phyloP scores from a whole-genome alignment of 2,329 filamentous ascomycete species.

The Chrysoporthe austroafricana region DNA sequence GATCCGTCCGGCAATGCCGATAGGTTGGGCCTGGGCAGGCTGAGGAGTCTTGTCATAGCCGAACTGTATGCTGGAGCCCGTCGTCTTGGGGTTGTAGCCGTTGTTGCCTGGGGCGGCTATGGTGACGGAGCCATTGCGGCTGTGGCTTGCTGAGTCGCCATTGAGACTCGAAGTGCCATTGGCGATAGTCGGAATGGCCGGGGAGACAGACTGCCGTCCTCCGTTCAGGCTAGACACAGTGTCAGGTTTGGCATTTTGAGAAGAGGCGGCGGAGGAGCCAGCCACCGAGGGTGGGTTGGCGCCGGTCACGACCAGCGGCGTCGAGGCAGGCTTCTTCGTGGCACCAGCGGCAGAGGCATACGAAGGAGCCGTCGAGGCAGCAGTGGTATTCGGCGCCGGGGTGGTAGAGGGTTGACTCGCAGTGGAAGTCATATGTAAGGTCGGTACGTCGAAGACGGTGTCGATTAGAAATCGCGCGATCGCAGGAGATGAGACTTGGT shows the following conservation, averaged over 20 bases:
- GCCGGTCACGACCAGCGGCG: conserved; percentile 64
- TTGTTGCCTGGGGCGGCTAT: conserved; percentile 83
- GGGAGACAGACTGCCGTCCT: conserved; percentile 74
- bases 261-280: conserved; percentile 55
- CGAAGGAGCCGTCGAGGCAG: conserved; percentile 59
- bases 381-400: conserved; percentile 60
- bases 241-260: conserved; percentile 66
- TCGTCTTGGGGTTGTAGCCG: conserved; percentile 66
- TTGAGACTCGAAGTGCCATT: conserved; percentile 69
- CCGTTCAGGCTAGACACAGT: conserved; percentile 78
- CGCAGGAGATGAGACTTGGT: conserved; percentile 7
- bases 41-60: conserved; percentile 77
- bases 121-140: conserved; percentile 85
- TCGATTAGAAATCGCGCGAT: conserved; percentile 25
- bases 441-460: conserved; percentile 28
- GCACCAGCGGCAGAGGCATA: conserved; percentile 70
- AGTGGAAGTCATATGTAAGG: conserved; percentile 64
- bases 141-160: conserved; percentile 73
- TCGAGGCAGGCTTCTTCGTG: conserved; percentile 64
- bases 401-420: conserved; percentile 57
- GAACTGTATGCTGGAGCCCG: conserved; percentile 68
- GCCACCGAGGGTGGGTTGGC: conserved; percentile 60
- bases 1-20: conserved; percentile 69
- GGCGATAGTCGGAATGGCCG: conserved; percentile 64
- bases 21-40: conserved; percentile 57